Evolutionary conservation across 129 eudicot genomes (phyloP), one percentile per base, ranked within the genome.

Genomic region (Calendula officinalis): DNA sequence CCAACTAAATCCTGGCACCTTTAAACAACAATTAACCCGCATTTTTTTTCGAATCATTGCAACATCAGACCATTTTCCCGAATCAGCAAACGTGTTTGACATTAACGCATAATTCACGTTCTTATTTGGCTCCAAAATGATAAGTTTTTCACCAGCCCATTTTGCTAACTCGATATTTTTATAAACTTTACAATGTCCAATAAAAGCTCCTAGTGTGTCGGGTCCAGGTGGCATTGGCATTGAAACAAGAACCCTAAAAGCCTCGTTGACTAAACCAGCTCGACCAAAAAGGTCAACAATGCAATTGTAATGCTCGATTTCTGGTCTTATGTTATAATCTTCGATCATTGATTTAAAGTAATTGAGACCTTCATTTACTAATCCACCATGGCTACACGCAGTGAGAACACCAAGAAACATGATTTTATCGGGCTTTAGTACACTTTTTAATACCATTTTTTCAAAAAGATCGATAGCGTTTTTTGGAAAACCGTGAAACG

Each of bases 1-100:
- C 90, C 84, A 78, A 70, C 95, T 87, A 76, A 59, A 83, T 13
- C 95, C 95, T 0, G 87, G 87, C 17, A 64, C 65, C 77, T 87
- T 87, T 12, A 53, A 42, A 56, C 67, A n/a, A 40, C 71, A 78
- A 32, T 47, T 78, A 12, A 63, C 72, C 55, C 57, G 78, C 87
- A 81, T 76, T 79, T 44, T 36, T 71, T 81, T 74, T 5, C 87
- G 83, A 70, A 76, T 48, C 56, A 15, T 70, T 7, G 76, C 84
- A 51, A 66, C 87, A 54, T 83, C 78, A 53, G 45, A 41, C 95
- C 95, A 86, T 40, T 22, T 56, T 13, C 83, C 83, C 40, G 39
- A 38, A 75, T 66, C 72, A 32, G 90, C 89, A 48, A 72, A 81
- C 41, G 56, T 14, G 47, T 83, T 81, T 8, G 87, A 81, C 87